phyloP scores from a whole-genome alignment of 2,329 filamentous ascomycete species.

The Cryphonectria carpinicola region DNA sequence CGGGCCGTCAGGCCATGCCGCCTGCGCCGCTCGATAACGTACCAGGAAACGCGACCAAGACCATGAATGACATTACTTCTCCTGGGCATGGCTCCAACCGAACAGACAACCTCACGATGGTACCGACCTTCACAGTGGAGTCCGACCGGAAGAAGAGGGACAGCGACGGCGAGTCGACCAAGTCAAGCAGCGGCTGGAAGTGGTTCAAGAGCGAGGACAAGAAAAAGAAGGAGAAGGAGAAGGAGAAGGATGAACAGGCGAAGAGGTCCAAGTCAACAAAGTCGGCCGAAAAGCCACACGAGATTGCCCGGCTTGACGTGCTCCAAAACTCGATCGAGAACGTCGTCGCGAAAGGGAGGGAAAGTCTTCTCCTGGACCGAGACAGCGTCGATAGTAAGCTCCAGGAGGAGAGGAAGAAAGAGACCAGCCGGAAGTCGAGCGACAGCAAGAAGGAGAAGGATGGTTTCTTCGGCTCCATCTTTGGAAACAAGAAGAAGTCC shows the following conservation, averaged over 20 bases:
- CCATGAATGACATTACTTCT: conserved; percentile 66
- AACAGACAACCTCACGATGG: conserved; percentile 79
- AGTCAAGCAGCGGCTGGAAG: conserved; percentile 81
- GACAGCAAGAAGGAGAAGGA: conserved; percentile 91
- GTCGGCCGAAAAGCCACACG: conserved; percentile 64
- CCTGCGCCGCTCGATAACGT: conserved; percentile 34
- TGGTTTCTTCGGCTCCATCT: conserved; percentile 90
- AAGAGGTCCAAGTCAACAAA: conserved; percentile 71
- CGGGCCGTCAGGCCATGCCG: conserved; percentile 30
- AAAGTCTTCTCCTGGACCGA: conserved; percentile 83
- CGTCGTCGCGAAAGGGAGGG: conserved; percentile 66
- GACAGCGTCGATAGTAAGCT: conserved; percentile 72
- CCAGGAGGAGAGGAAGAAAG: conserved; percentile 82
- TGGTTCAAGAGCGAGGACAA: conserved; percentile 83
- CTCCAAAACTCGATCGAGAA: conserved; percentile 86
- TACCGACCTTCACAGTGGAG: conserved; percentile 66
- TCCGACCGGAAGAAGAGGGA: conserved; percentile 79
- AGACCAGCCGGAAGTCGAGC: conserved; percentile 71
- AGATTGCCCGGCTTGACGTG: conserved; percentile 82
- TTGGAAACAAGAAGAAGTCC: conserved; percentile 87
- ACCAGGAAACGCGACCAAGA: conserved; percentile 47
- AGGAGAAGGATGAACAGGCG: conserved; percentile 68
- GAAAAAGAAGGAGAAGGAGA: conserved; percentile 70
- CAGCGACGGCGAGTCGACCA: conserved; percentile 66
- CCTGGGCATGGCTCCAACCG: conserved; percentile 68